Percentiles rank a stretch among this genome's conserved stretches.
Conservation (phyloP, 2,329 filamentous ascomycete species). For the Colletotrichum lini region DNA sequence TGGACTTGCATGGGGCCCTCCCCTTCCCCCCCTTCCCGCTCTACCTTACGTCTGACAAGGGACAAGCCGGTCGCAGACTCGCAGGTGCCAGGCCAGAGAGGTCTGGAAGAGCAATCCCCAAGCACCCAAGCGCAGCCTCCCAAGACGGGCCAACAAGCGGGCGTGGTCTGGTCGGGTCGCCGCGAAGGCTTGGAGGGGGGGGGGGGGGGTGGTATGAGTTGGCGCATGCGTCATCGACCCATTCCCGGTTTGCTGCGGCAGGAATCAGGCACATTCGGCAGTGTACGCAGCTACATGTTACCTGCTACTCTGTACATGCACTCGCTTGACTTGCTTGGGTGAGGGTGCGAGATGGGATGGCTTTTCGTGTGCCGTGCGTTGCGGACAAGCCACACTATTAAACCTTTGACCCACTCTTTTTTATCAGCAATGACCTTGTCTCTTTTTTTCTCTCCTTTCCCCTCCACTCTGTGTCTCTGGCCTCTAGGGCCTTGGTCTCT, state of each 20-base stretch:
- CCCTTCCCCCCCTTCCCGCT: conserved; percentile 22
- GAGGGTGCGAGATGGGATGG: conserved; percentile 23
- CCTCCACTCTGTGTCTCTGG: background rate
- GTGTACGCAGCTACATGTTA: background rate
- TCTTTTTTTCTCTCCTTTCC: background rate
- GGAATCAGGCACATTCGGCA: conserved; percentile 27
- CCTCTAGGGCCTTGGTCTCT: no score
- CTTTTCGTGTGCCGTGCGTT: conserved; percentile 29
- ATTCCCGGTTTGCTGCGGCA: conserved; percentile 42
- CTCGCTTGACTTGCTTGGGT: conserved; percentile 17
- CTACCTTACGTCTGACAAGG: conserved; percentile 41
- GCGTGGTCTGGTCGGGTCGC: conserved; percentile 10
- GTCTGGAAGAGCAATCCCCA: conserved; percentile 12
- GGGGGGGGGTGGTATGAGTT: conserved; percentile 35
- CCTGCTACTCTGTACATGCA: conserved; percentile 5
- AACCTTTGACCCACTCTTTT: conserved; percentile 12
- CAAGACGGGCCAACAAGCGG: conserved; percentile 16
- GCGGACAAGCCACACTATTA: conserved; percentile 34
- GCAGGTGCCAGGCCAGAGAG: conserved; percentile 28
- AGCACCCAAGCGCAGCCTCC: conserved; percentile 32
- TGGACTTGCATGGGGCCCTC: conserved; percentile 41
- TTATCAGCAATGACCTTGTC: conserved; percentile 22
- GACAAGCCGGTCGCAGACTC: conserved; percentile 38
- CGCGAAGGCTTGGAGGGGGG: conserved; percentile 30
- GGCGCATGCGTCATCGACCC: conserved; percentile 42